Evolutionary conservation across 139 green algal genomes (phyloP).

Genomic region (Chlamydomonas schloesseri): DNA sequence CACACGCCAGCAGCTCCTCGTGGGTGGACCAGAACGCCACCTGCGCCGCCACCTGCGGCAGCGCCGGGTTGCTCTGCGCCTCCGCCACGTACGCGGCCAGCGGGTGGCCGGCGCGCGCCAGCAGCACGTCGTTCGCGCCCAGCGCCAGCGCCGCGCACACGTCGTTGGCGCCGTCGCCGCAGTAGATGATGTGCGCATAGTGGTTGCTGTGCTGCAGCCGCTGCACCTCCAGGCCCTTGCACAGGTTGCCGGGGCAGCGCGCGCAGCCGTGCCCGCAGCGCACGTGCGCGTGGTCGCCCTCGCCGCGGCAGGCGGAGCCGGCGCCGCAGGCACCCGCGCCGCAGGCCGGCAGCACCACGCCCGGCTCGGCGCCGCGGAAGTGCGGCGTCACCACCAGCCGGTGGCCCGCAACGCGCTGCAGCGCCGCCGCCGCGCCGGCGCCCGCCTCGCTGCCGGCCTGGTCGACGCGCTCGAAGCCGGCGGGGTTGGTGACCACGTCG

Average conservation of each 20-base stretch:
- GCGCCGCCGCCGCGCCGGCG: not conserved
- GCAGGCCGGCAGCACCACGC: not conserved
- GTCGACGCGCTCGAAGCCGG: conserved; percentile 68
- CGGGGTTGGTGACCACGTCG: conserved; percentile 78
- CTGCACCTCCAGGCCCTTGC: conserved; percentile 84
- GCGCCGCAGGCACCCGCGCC: not conserved
- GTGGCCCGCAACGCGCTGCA: conserved; percentile 41
- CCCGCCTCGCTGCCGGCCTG: conserved; percentile 5
- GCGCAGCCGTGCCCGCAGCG: conserved; percentile 70
- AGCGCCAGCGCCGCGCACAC: conserved; percentile 83
- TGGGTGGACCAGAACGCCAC: conserved; percentile 66
- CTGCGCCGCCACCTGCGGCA: conserved; percentile 49
- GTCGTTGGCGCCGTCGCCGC: conserved; percentile 86
- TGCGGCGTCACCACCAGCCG: conserved; percentile 52
- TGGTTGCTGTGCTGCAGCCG: conserved; percentile 26
- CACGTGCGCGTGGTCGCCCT: not conserved
- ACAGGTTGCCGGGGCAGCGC: conserved; percentile 84
- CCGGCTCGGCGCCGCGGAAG: not conserved
- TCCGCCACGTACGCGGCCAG: conserved; percentile 49
- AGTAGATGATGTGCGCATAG: conserved; percentile 74
- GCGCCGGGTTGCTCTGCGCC: not conserved
- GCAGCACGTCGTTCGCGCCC: conserved; percentile 71
- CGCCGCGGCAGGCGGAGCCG: not conserved
- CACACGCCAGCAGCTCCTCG: conserved; percentile 60
- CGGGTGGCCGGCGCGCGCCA: conserved; percentile 66